A percentile compares a stretch with the other conserved stretches of the same genome.
These are phyloP conservation scores for Myriosclerotinia curreyana DNA, from an alignment of 2,329 filamentous ascomycete genomes.

Conservation along the genomic window DNA sequence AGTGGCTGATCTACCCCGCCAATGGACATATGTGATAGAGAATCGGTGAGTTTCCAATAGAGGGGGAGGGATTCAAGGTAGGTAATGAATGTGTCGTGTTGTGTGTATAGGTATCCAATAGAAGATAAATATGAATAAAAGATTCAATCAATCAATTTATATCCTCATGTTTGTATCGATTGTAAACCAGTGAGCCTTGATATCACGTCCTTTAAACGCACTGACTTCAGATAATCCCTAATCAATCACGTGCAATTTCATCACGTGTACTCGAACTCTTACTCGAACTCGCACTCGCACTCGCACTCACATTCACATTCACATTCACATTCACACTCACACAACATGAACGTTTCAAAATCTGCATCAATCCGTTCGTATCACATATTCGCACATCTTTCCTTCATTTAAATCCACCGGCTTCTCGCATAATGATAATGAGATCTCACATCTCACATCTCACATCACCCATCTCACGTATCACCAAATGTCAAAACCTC, in stretches of 20 bases:
- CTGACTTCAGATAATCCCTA: background rate
- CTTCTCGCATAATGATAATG: background rate
- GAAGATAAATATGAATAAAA: too few species aligned
- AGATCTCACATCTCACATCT: too few species aligned
- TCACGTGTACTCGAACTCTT: too few species aligned
- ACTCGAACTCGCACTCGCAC: too few species aligned
- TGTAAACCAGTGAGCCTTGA: too few species aligned
- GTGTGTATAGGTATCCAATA: too few species aligned
- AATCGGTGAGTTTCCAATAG: background rate
- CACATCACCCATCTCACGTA: background rate
- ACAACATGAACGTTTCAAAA: conserved; percentile 12
- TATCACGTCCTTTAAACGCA: too few species aligned
- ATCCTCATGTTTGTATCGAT: background rate
- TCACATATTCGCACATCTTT: background rate
- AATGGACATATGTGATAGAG: background rate
- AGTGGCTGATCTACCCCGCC: conserved; percentile 10
- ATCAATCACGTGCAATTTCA: conserved; percentile 5
- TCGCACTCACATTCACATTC: too few species aligned
- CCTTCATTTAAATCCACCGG: conserved; percentile 5
- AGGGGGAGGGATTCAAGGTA: background rate
- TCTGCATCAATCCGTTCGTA: conserved; percentile 1
- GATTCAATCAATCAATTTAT: too few species aligned
- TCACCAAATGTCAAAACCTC: conserved; percentile 17
- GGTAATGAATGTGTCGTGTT: too few species aligned
- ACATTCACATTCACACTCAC: too few species aligned